Base-by-base conservation (phyloP, 192 early-diverging fungal genomes). In the Polychytrium aggregatum region DNA sequence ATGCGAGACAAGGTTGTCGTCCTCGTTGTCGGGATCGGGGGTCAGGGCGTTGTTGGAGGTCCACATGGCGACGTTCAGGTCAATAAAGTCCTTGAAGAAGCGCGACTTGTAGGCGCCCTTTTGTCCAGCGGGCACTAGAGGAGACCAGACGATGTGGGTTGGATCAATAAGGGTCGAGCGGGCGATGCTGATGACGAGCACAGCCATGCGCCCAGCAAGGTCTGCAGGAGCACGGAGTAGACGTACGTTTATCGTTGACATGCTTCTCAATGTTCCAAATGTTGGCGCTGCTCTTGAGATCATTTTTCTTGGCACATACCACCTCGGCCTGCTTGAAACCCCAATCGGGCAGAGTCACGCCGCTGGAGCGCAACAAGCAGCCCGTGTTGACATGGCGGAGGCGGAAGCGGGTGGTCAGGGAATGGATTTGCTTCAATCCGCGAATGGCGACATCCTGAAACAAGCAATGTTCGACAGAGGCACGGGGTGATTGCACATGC, bases 221-320 rank as follows among this genome's bases (percentile, higher is more conserved):
- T n/a, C n/a, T n/a, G n/a, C n/a, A n/a, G n/a, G n/a, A n/a, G n/a
- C n/a, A n/a, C 4, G 31, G 41, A 13, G 5, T 13, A 21, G 22
- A 16, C 50, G 51, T 69, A 87, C 84, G 68, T 49, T 70, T 74
- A 0, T 75, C 64, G 60, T 98, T 86, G 59, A 61, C 63, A 53
- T 98, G 86, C 47, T 71, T 62, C 67, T 98, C 96, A 46, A 98
- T 57, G 69, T 94, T 96, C 96, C 96, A 98, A 57, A 86, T 72
- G 31, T 83, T 80, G 41, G 79, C 69, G 16, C 27, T 38, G 53
- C 60, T 59, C 1, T 48, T 30, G 27, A 52, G 20, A n/a, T 74
- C 65, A 41, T 80, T 81, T 17, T 70, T 63, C 49, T 80, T 76
- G 50, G 94, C 85, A 67, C 93, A 98, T 14, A 74, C 71, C 8